Conservation (phyloP, 2,329 filamentous ascomycete genomes). For the Zymoseptoria passerinii region DNA sequence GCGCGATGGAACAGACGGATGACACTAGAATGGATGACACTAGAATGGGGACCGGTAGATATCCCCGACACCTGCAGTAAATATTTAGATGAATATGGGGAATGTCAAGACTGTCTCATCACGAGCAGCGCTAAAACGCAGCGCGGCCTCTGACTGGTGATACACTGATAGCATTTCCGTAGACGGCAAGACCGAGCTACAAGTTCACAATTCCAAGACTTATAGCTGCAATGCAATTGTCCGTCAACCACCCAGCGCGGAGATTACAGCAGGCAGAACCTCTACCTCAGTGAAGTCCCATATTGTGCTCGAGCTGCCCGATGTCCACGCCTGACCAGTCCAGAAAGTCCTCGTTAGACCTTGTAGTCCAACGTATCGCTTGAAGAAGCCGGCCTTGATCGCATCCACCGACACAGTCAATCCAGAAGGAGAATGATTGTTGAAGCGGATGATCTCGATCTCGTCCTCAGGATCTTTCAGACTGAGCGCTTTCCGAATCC, state of each 20-base stretch:
- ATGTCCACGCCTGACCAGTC: slow-evolving; percentile 25
- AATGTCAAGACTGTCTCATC: no score
- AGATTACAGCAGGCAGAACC: slow-evolving; percentile 7
- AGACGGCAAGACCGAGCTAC: no score
- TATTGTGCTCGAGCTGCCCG: slow-evolving; percentile 26
- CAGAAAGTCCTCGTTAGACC: slow-evolving; percentile 22
- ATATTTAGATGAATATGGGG: no score
- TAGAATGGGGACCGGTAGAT: no score
- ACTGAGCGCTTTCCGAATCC: slow-evolving; percentile 1
- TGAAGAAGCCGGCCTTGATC: slow-evolving; percentile 24
- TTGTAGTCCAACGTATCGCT: slow-evolving; percentile 20
- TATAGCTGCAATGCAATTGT: no score
- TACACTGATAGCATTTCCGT: no score
- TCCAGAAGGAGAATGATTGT: slow-evolving; percentile 23
- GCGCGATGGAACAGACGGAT: no score
- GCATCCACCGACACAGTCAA: slow-evolving; percentile 18
- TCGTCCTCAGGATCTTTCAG: not conserved
- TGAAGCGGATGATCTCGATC: slow-evolving; percentile 17
- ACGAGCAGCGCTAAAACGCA: not conserved
- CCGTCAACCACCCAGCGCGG: not conserved
- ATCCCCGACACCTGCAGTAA: no score
- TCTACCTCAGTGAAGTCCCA: slow-evolving; percentile 25
- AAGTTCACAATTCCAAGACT: no score
- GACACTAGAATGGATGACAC: no score
- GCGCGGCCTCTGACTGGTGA: no score